Percentiles rank a stretch among this genome's conserved stretches.
Evolutionary conservation across 306 rosid genomes (phyloP).

Genomic region (Inga leiocalycina): DNA sequence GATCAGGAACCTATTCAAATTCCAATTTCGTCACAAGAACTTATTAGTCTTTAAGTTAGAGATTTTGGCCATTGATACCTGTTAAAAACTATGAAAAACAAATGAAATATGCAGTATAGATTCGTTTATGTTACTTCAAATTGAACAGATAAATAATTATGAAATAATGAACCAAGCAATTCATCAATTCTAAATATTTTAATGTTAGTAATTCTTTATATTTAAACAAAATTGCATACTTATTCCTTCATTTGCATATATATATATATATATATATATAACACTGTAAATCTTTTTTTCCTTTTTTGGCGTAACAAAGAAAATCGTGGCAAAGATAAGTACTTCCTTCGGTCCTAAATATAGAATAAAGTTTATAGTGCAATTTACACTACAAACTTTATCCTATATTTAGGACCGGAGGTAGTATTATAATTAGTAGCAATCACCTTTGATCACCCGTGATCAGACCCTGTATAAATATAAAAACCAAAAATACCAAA

Average conservation of each 20-base stretch:
- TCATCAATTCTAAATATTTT: background rate
- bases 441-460: background rate
- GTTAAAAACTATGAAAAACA: background rate
- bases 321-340: too few relatives aligned
- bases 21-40: background rate
- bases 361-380: too few relatives aligned
- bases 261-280: too few relatives aligned
- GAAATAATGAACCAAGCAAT: background rate
- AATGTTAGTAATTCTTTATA: too few relatives aligned
- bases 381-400: too few relatives aligned
- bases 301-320: too few relatives aligned
- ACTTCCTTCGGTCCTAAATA: too few relatives aligned
- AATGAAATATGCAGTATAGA: background rate
- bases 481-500: background rate
- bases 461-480: background rate
- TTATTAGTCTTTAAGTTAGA: background rate
- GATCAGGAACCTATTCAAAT: background rate
- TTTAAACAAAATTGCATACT: background rate
- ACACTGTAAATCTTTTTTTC: too few relatives aligned
- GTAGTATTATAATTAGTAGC: too few relatives aligned
- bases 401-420: too few relatives aligned
- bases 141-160: background rate
- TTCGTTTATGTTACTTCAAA: background rate
- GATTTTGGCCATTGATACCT: background rate
- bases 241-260: too few relatives aligned